Base-by-base conservation (phyloP, 2,329 filamentous ascomycete genomes). In the Coniochaeta sp. region DNA sequence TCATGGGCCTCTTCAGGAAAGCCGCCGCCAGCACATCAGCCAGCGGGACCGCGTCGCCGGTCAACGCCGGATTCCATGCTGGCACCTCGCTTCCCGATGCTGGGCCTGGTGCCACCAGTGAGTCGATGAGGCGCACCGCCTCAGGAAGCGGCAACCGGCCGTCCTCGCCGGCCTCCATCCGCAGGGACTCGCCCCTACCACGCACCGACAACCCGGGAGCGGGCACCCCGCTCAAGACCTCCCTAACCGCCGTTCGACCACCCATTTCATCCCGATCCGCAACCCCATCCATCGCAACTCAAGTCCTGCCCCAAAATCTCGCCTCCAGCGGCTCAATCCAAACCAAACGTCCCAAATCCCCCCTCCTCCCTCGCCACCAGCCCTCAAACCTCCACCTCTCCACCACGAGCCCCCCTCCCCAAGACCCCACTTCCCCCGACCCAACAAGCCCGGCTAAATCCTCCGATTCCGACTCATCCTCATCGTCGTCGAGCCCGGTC, bases 1-100 rank as follows among this genome's bases (percentile, higher is more conserved):
- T 97, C 47, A 83, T 89, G 58, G 91, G 88, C 18, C 91, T 96
- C 70, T 90, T 97, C 74, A 83, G 88, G 55, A 94, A 86, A 40
- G 82, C 79, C 3, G 78, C 77, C 6, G 75, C 77, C 3, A 76
- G 74, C 20, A 76, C 78, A 50, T 78, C 78, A 53, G 65, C 71
- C 52, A 82, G 82, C 3, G 69, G 74, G 16, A 75, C 77, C 1
- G 76, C 79, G 1, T 83, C 83, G 2, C 81, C 83, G 2, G 63
- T 78, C 14, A 42, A 13, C 38, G 38, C 80, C 78, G 14, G 74
- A 76, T 28, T 67, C 73, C 52, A 79, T 75, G 22, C 38, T 12
- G 38, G 38, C 14, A 14, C 14, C 2, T 42, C 38, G 58, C 70
- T 65, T 58, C 61, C 61, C 59, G 65, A 57, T 55, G 55, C 53